Evolutionary conservation across 148 eudicot genomes (phyloP).

Genomic region (Hydrangea macrophylla): DNA sequence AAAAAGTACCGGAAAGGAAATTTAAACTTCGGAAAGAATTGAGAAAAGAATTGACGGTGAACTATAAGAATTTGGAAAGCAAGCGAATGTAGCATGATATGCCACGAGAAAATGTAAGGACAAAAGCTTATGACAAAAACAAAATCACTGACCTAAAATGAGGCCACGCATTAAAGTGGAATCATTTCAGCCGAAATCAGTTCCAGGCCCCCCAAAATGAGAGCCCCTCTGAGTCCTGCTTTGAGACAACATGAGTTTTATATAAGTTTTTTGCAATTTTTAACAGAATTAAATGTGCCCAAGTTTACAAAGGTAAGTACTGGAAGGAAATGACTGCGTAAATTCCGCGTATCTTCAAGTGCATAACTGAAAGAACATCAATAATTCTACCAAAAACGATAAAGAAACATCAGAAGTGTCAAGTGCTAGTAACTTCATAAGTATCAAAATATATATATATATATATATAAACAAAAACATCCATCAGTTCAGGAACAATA

Average conservation of each 20-base stretch:
- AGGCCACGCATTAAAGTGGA: slow-evolving; percentile 94
- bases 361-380: slow-evolving; percentile 23
- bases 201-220: slow-evolving; percentile 98
- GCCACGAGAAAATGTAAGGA: slow-evolving; percentile 51
- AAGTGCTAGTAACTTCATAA: slow-evolving; percentile 15
- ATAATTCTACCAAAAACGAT: slow-evolving; percentile 25
- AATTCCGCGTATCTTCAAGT: slow-evolving; percentile 39
- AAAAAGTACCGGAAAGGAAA: slow-evolving; percentile 20
- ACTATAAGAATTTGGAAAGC: slow-evolving; percentile 37
- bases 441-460: slow-evolving; percentile 5
- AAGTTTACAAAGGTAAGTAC: slow-evolving; percentile 58
- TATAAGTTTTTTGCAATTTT: slow-evolving; percentile 61
- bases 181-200: slow-evolving; percentile 95
- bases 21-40: slow-evolving; percentile 20
- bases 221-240: slow-evolving; percentile 99
- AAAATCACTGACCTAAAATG: slow-evolving; percentile 89
- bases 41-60: slow-evolving; percentile 27
- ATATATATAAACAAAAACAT: slow-evolving; percentile 23
- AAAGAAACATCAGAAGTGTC: slow-evolving; percentile 31
- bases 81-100: slow-evolving; percentile 49
- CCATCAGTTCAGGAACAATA: slow-evolving; percentile 11
- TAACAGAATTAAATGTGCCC: slow-evolving; percentile 46
- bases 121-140: slow-evolving; percentile 54
- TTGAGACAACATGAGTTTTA: slow-evolving; percentile 83
- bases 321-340: slow-evolving; percentile 65